Base-by-base conservation (phyloP, 495 filamentous ascomycete species). In the Extremus antarcticus region DNA sequence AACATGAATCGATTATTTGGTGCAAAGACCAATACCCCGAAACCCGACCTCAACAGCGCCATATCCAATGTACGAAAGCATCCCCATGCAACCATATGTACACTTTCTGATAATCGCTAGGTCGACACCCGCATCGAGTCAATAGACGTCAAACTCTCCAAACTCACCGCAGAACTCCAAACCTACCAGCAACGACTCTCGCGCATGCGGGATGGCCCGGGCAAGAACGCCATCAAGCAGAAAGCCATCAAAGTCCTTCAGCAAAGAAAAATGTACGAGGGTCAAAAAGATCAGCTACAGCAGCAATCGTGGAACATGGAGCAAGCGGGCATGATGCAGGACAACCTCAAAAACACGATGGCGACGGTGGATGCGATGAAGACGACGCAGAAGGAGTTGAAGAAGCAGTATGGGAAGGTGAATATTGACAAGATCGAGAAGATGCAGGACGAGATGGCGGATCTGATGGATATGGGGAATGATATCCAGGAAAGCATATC, bases 251-350 rank as follows among this genome's bases (percentile, higher is more conserved):
- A 96, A 63, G 83, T 97, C 17, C 83, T 97, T 1, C 90, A 95
- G 71, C 86, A 89, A n/a, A 86, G 94, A 25, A 95, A 94, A 66
- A 84, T 91, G 71, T 95, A 96, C 79, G 92, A 98, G 70, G 73
- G 76, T 10, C 91, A 98, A 73, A 85, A 90, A 17, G 91, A 97
- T 61, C 90, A 98, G 71, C 83, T 97, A 52, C 88, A 94, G 70
- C 81, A 85, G 61, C 92, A 97, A 69, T 86, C 85, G 13, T 97
- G 92, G 92, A 98, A 97, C 73, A 96, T 98, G 90, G 90, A 97
- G 70, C 92, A 97, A 67, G 92, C 92, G 4, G 86, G 87, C 68
- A 95, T 94, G 78, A 97, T 98, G 94, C 90, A 92, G 72, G 92
- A 97, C 70, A 97, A 98, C 63, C 82, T 98, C 32, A 94, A 95